phyloP scores from a whole-genome alignment of 73 alveolate species.

The Paramecium bursaria region DNA sequence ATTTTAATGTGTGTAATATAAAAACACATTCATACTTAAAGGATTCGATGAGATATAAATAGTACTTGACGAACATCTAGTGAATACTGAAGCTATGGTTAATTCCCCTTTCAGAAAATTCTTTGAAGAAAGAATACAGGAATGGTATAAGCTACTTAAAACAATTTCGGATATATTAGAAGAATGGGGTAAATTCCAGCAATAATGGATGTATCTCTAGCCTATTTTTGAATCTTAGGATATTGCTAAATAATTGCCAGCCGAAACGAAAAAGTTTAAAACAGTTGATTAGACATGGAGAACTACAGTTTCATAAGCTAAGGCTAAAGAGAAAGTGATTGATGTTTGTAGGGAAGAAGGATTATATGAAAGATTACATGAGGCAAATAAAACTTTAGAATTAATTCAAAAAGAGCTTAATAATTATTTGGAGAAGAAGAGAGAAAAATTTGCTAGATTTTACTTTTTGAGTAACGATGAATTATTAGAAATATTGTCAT shows the following conservation, averaged over 20 bases:
- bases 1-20: constrained; percentile 79
- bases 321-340: constrained; percentile 90
- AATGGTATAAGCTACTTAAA: constrained; percentile 97
- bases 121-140: constrained; percentile 98
- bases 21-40: constrained; percentile 83
- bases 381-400: constrained; percentile 96
- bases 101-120: constrained; percentile 99
- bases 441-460: constrained; percentile 97
- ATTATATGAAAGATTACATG: constrained; percentile 98
- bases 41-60: constrained; percentile 90
- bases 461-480: constrained; percentile 98
- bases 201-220: constrained; percentile 99
- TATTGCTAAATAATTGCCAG: constrained; percentile 99
- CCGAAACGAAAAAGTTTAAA: constrained; percentile 99
- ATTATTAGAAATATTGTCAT: constrained; percentile 95
- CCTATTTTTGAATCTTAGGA: constrained; percentile 99
- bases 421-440: constrained; percentile 95
- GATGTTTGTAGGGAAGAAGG: constrained; percentile 96
- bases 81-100: constrained; percentile 98
- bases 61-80: constrained; percentile 98
- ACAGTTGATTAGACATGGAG: constrained; percentile 99
- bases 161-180: constrained; percentile 98
- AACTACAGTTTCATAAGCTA: constrained; percentile 95
- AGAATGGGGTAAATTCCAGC: constrained; percentile 99
- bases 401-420: constrained; percentile 94